Base-by-base conservation (phyloP, 352 stramenopile genomes). In the Ophiocytium majus region DNA sequence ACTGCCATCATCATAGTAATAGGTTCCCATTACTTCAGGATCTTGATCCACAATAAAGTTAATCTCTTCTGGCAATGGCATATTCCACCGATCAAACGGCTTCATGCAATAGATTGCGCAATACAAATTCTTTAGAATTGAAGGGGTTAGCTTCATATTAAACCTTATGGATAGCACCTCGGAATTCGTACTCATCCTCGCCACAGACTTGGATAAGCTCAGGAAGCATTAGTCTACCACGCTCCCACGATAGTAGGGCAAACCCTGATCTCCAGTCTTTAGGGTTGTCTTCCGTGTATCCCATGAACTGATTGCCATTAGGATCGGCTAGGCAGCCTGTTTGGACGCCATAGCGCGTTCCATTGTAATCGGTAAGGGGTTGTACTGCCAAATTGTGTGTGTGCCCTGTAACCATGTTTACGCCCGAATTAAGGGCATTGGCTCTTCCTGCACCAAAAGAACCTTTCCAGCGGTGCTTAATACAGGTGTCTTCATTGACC, bases 211-310 rank as follows among this genome's bases (percentile, higher is more conserved):
- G 23, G 57, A 71, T 28, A 28, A 71, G 57, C 28, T 71, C 57
- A 23, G 57, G 57, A 23, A 71, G 23, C 57, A 71, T 23, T 28
- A 71, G 28, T 28, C 28, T 71, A 23, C 57, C 57, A 28, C 28
- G 19, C 57, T 28, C 19, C 19, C 23, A 71, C 57, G 57, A 23
- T 28, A 71, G 57, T 23, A 71, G 19, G 28, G 19, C 23, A 28
- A 71, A 71, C 19, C 57, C 57, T 28, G 57, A 71, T 28, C 57
- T 23, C 57, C 57, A 71, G 57, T 71, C 28, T 71, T 71, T 71
- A 23, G 57, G 57, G 19, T 28, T 28, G 57, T 71, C 57, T 28
- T 71, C 57, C 19, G 57, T 71, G 57, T 71, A 71, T 23, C 28
- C 57, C n/a, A n/a, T n/a, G 57, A 71, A 71, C 19, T 23, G 19